phyloP scores from a whole-genome alignment of 495 filamentous ascomycete species.

The Aspergillus nanangensis region DNA sequence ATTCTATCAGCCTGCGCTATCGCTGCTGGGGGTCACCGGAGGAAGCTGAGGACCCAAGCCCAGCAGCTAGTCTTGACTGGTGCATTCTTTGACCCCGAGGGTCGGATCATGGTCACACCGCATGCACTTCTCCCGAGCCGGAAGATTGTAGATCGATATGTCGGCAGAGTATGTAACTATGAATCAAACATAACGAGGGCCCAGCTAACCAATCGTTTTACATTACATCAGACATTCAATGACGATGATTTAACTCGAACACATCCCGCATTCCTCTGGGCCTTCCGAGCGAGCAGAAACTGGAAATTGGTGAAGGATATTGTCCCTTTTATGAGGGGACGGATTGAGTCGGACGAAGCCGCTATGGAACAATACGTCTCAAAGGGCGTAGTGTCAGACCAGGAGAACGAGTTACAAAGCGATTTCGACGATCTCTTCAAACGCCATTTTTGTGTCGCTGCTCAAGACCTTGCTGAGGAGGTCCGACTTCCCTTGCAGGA shows the following conservation, averaged over 20 bases:
- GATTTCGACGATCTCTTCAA: constrained; percentile 76
- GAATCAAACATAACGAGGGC: too few relatives aligned
- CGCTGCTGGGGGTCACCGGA: constrained; percentile 49
- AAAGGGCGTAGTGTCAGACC: constrained; percentile 27
- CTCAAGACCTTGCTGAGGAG: constrained; percentile 63
- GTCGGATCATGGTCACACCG: constrained; percentile 71
- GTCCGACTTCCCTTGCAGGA: constrained; percentile 57
- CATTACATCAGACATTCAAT: constrained; percentile 47
- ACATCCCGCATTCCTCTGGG: constrained; percentile 84
- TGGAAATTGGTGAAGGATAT: constrained; percentile 67
- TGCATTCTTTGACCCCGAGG: constrained; percentile 70
- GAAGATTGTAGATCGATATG: constrained; percentile 74
- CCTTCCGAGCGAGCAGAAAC: constrained; percentile 72
- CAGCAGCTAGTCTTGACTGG: constrained; percentile 75
- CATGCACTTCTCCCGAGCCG: constrained; percentile 76
- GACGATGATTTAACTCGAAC: constrained; percentile 71
- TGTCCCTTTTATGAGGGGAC: constrained; percentile 62
- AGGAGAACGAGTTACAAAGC: constrained; percentile 35
- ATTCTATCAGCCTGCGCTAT: constrained; percentile 53
- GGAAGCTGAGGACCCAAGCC: constrained; percentile 57
- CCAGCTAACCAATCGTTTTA: not conserved
- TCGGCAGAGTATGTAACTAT: constrained; percentile 61
- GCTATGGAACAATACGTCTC: constrained; percentile 37
- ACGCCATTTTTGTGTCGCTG: constrained; percentile 82
- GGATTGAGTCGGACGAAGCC: constrained; percentile 41